These are phyloP conservation scores for Linnemannia exigua DNA, from an alignment of 192 early-diverging fungal species.

Conservation along the genomic window DNA sequence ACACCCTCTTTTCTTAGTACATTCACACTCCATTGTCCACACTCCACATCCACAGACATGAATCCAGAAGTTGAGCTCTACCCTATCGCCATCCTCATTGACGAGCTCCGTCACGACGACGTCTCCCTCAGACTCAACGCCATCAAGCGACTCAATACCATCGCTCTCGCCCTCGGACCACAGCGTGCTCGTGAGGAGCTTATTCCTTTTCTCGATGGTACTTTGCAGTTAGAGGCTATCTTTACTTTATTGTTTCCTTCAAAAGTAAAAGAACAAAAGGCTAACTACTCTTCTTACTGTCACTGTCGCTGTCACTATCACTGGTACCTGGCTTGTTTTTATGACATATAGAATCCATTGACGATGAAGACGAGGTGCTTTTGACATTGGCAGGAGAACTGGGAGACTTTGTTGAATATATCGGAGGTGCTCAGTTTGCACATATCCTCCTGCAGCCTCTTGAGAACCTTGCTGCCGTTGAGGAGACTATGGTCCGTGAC, in stretches of 20 bases:
- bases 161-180: conserved; percentile 93
- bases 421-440: conserved; percentile 90
- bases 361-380: conserved; percentile 99
- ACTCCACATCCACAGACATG: conserved; percentile 11
- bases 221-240: not conserved
- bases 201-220: conserved; percentile 98
- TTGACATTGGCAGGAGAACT: conserved; percentile 94
- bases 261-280: not conserved
- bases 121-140: conserved; percentile 86
- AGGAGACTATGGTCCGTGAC: conserved; percentile 97
- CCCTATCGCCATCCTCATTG: conserved; percentile 91
- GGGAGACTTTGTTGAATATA: conserved; percentile 91
- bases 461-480: conserved; percentile 98
- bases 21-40: not conserved
- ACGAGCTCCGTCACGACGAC: conserved; percentile 95
- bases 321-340: not conserved
- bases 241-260: not conserved
- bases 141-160: conserved; percentile 83
- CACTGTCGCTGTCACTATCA: not conserved
- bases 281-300: too few species aligned
- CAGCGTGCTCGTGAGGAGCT: conserved; percentile 96
- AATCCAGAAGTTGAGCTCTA: conserved; percentile 70
- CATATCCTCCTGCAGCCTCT: conserved; percentile 90
- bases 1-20: too few species aligned
- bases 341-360: conserved; percentile 94